Evolutionary conservation across 1,284 basidiomycete species (phyloP).

Genomic region (Entoloma clypeatum): DNA sequence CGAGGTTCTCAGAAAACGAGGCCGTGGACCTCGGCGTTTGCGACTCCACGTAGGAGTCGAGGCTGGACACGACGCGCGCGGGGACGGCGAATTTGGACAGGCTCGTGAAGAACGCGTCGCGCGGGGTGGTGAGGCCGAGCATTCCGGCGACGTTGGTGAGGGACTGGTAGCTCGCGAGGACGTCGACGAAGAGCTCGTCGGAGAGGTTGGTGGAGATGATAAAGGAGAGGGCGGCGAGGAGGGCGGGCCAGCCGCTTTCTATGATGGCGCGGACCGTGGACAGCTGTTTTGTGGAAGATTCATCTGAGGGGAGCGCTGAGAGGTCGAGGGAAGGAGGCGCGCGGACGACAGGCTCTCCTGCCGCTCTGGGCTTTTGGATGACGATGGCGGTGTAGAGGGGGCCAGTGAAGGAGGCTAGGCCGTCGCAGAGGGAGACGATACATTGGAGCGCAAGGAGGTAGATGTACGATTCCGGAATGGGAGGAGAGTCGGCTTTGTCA

Average conservation of each 20-base stretch:
- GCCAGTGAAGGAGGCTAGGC: slow-evolving; percentile 72
- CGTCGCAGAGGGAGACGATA: slow-evolving; percentile 84
- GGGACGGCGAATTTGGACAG: slow-evolving; percentile 89
- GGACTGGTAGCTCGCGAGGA: slow-evolving; percentile 76
- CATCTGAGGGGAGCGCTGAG: slow-evolving; percentile 52
- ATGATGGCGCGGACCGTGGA: slow-evolving; percentile 72
- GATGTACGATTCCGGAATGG: slow-evolving; percentile 88
- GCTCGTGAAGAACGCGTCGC: slow-evolving; percentile 90
- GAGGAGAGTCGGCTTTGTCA: slow-evolving; percentile 92
- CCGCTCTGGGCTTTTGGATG: slow-evolving; percentile 60
- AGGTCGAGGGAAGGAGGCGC: slow-evolving; percentile 76
- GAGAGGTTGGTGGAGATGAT: slow-evolving; percentile 86
- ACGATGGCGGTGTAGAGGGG: slow-evolving; percentile 67
- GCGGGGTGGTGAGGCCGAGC: slow-evolving; percentile 76
- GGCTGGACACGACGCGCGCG: slow-evolving; percentile 77
- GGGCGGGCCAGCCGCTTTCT: slow-evolving; percentile 83
- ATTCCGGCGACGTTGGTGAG: slow-evolving; percentile 90
- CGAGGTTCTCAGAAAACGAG: slow-evolving; percentile 70
- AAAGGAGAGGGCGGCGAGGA: slow-evolving; percentile 87
- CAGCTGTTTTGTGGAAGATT: slow-evolving; percentile 53
- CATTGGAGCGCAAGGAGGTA: slow-evolving; percentile 91
- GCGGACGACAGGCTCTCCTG: slow-evolving; percentile 62
- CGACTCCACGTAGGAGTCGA: slow-evolving; percentile 70
- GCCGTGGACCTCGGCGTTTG: slow-evolving; percentile 60
- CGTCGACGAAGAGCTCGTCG: slow-evolving; percentile 84